phyloP scores from a whole-genome alignment of 2,329 filamentous ascomycete genomes.

The Gliomastix tumulicola region DNA sequence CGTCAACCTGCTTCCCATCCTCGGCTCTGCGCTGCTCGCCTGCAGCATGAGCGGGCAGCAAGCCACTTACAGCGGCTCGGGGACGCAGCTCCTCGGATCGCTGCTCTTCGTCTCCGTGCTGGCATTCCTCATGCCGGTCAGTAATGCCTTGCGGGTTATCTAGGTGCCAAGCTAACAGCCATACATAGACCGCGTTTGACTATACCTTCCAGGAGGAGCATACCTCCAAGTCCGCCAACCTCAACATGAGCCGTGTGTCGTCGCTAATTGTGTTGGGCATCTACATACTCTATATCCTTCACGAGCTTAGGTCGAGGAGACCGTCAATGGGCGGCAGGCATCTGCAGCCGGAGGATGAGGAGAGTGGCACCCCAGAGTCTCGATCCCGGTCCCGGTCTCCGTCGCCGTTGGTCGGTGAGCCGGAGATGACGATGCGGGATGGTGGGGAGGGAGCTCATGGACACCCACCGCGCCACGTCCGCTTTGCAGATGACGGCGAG shows the following conservation, averaged over 20 bases:
- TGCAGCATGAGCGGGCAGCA: conserved; percentile 63
- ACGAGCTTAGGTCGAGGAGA: conserved; percentile 71
- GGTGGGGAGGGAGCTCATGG: background rate
- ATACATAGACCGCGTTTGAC: conserved; percentile 29
- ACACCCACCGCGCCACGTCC: conserved; percentile 14
- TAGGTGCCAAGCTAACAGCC: background rate
- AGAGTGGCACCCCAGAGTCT: no score
- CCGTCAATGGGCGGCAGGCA: no score
- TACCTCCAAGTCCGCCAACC: conserved; percentile 52
- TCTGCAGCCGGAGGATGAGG: no score
- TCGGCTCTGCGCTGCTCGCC: conserved; percentile 68
- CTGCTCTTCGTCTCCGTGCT: conserved; percentile 29
- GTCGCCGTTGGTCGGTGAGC: no score
- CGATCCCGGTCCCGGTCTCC: no score
- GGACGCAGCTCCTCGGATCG: conserved; percentile 24
- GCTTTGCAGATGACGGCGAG: conserved; percentile 4
- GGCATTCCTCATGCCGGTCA: conserved; percentile 27
- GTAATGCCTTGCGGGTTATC: conserved; percentile 1
- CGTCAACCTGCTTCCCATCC: conserved; percentile 67
- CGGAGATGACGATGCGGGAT: no score
- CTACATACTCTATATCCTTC: conserved; percentile 67
- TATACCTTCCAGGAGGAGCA: conserved; percentile 46
- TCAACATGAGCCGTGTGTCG: conserved; percentile 71
- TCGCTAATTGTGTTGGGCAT: conserved; percentile 68
- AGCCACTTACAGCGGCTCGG: conserved; percentile 33